These are phyloP conservation scores for Scenedesmus sp. DNA, from an alignment of 163 green algal genomes.

Conservation along the genomic window DNA sequence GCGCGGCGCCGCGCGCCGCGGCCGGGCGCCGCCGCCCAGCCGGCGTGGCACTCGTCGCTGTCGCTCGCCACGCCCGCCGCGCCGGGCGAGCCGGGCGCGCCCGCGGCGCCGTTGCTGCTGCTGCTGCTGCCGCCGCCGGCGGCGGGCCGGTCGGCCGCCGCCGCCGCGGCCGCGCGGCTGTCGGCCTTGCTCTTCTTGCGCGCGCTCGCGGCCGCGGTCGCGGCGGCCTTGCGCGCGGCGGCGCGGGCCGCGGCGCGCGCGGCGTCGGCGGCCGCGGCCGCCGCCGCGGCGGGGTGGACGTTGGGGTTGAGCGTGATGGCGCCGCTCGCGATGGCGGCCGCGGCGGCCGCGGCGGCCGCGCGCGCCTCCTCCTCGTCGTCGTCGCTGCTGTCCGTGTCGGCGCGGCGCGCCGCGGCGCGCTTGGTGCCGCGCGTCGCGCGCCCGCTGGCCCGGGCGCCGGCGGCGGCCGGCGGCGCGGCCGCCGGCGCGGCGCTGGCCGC, in stretches of 20 bases:
- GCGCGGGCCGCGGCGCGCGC: conserved; percentile 16
- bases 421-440: background rate
- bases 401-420: too few species aligned
- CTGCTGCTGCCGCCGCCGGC: background rate
- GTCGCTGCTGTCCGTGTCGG: background rate
- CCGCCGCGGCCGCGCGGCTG: background rate
- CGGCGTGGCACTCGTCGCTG: conserved; percentile 22
- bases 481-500: too few species aligned
- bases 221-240: conserved; percentile 25
- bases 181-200: conserved; percentile 40
- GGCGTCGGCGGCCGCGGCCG: conserved; percentile 31
- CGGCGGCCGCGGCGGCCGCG: background rate
- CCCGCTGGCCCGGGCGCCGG: background rate
- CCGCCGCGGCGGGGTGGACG: conserved; percentile 34
- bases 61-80: conserved; percentile 5
- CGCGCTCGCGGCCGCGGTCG: conserved; percentile 7
- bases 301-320: conserved; percentile 38
- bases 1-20: too few species aligned
- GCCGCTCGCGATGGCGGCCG: conserved; percentile 28
- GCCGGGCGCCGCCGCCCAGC: too few species aligned
- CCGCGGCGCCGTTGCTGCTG: conserved; percentile 7
- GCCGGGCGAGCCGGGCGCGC: background rate
- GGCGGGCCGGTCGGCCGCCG: background rate
- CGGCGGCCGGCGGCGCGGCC: too few species aligned
- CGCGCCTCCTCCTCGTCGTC: conserved; percentile 1